Evolutionary conservation across 768 basidiomycete genomes (phyloP), one percentile per base, ranked within the genome.

Genomic region (Calocybe indica): DNA sequence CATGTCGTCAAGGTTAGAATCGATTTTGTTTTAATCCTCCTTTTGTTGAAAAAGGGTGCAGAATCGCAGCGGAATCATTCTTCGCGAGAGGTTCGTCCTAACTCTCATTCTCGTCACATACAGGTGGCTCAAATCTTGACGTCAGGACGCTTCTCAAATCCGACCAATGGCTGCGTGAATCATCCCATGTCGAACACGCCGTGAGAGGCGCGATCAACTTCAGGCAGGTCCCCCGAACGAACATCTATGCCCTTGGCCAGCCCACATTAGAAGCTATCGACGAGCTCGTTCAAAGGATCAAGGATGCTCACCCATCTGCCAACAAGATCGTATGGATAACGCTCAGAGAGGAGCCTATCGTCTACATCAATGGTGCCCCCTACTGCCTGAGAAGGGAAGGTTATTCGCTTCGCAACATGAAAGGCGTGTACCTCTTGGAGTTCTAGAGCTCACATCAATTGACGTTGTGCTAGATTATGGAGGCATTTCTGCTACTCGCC

Each of bases 121-220:
- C 15, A 41, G 33, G 44, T 41, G 28, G 12, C 15, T 43, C 34
- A 40, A 47, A 34, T 35, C 22, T 34, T 51, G 37, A 22, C 31
- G 12, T 31, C 52, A 91, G 88, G 45, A 93, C 85, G 1, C 74
- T 94, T 2, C 73, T 95, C 51, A 96, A 97, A 69, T 94, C 92
- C 3, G 93, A 97, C 62, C 87, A 88, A 62, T 97, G 93, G 93
- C 66, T 83, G 8, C 76, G 78, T 15, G 82, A 89, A 61, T 86
- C 83, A 37, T 71, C 81, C 48, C 75, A 73, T 40, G 80, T 86
- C 37, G 73, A 78, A 41, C 65, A 80, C 40, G 83, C 78, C 35
- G 79, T 98, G 42, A 84, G 91, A 2, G 96, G 96, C n/a, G 92
- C 90, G 1, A 88, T 90, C 66, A 96, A 96, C 58, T 97, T 96